Evolutionary conservation across 805 yeast species (phyloP).

Genomic region (Tetrapisispora iriomotensis): DNA sequence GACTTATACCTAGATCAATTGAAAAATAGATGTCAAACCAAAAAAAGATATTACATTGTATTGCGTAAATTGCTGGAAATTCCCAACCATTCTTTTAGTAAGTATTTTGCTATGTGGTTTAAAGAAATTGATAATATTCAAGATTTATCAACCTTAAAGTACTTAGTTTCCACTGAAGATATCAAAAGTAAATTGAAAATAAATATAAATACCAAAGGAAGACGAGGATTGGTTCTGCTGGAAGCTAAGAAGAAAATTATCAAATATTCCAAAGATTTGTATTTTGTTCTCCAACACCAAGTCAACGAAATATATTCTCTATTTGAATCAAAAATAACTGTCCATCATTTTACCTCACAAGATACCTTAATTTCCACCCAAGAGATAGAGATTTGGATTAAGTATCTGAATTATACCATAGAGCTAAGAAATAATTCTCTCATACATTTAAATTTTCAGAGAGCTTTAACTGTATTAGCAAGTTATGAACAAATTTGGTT

Average conservation of each 20-base stretch:
- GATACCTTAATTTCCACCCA: constrained; percentile 17
- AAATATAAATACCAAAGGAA: constrained; percentile 13
- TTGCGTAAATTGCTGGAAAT: constrained; percentile 26
- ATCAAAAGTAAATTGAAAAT: constrained; percentile 18
- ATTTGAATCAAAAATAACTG: constrained; percentile 23
- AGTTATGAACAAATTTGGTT: constrained; percentile 27
- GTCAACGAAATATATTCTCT: constrained; percentile 22
- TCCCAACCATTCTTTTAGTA: constrained; percentile 25
- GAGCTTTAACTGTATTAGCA: constrained; percentile 24
- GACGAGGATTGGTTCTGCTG: constrained; percentile 28
- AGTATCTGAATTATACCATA: constrained; percentile 22
- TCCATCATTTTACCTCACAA: constrained; percentile 20
- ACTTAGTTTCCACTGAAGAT: constrained; percentile 20
- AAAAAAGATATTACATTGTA: constrained; percentile 17
- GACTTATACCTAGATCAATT: constrained; percentile 24
- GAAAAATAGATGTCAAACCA: constrained; percentile 13
- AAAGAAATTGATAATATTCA: constrained; percentile 20
- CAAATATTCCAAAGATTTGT: constrained; percentile 24
- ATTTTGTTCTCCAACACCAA: constrained; percentile 25
- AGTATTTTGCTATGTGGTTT: constrained; percentile 26
- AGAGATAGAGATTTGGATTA: constrained; percentile 22
- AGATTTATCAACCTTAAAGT: constrained; percentile 20
- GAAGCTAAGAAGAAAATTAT: constrained; percentile 25
- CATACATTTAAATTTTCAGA: constrained; percentile 25
- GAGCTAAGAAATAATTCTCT: constrained; percentile 13